Evolutionary conservation across 108 stramenopile species (phyloP).

Genomic region (Epithemia pelagica): DNA sequence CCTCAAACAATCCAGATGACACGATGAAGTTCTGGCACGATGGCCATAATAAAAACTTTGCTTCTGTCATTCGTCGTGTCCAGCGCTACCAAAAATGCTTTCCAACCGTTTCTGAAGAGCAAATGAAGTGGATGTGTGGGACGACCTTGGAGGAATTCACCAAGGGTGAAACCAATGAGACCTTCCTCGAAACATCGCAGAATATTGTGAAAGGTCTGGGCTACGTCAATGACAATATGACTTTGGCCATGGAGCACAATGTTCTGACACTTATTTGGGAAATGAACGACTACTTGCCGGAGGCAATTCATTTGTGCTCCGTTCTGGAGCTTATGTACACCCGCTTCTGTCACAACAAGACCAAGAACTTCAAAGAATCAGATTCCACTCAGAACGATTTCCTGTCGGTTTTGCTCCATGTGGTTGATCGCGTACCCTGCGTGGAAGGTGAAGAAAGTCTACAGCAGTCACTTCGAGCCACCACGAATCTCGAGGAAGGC

Average conservation of each 20-base stretch:
- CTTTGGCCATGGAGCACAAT: slow-evolving; percentile 86
- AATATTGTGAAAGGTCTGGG: slow-evolving; percentile 69
- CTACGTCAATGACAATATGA: slow-evolving; percentile 60
- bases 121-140: slow-evolving; percentile 79
- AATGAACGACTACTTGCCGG: slow-evolving; percentile 75
- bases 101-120: slow-evolving; percentile 70
- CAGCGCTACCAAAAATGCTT: slow-evolving; percentile 68
- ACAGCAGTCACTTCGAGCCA: slow-evolving; percentile 67
- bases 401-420: slow-evolving; percentile 77
- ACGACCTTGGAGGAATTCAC: slow-evolving; percentile 82
- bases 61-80: slow-evolving; percentile 60
- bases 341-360: slow-evolving; percentile 84
- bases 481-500: slow-evolving; percentile 34
- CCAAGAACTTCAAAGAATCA: slow-evolving; percentile 72
- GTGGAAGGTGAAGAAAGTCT: slow-evolving; percentile 71
- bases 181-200: slow-evolving; percentile 66
- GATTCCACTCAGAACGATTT: slow-evolving; percentile 86
- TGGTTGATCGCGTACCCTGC: slow-evolving; percentile 75
- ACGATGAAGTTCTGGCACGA: slow-evolving; percentile 66
- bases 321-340: slow-evolving; percentile 70
- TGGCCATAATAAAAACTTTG: slow-evolving; percentile 49
- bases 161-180: slow-evolving; percentile 37
- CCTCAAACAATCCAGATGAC: slow-evolving; percentile 77
- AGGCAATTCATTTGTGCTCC: slow-evolving; percentile 66
- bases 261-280: slow-evolving; percentile 80